These are phyloP conservation scores for Dactylellina cionopaga DNA, from an alignment of 2,329 filamentous ascomycete species.

Conservation along the genomic window DNA sequence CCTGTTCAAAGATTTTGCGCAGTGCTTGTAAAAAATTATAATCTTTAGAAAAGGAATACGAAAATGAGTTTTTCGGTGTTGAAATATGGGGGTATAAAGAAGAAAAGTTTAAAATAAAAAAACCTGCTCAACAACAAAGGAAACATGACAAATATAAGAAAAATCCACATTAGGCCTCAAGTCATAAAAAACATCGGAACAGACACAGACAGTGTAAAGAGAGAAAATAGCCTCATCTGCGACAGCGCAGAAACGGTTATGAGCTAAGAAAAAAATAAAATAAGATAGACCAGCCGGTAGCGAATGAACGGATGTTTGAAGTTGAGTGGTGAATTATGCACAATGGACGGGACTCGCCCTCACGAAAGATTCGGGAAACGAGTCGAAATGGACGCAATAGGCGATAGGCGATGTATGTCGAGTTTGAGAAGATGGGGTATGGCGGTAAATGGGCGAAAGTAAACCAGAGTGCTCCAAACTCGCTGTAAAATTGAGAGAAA, in stretches of 20 bases:
- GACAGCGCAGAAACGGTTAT: conserved; percentile 9
- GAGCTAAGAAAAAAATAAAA: conserved; percentile 18
- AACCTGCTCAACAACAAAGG: conserved; percentile 26
- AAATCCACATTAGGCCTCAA: conserved; percentile 50
- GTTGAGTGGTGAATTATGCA: conserved; percentile 23
- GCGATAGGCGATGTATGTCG: too few species aligned
- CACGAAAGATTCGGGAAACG: not conserved
- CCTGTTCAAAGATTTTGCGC: not conserved
- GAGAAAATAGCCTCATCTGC: conserved; percentile 7
- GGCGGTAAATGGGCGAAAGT: conserved; percentile 36
- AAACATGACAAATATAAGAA: conserved; percentile 14
- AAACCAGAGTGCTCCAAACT: conserved; percentile 48
- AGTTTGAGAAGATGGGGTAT: too few species aligned
- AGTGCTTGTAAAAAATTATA: too few species aligned
- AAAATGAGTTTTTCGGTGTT: conserved; percentile 1
- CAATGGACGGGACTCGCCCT: conserved; percentile 13
- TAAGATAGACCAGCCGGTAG: conserved; percentile 35
- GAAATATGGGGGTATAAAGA: conserved; percentile 13
- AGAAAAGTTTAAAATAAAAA: conserved; percentile 14
- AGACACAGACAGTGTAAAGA: conserved; percentile 25
- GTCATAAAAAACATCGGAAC: conserved; percentile 52
- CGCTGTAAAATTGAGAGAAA: conserved; percentile 22
- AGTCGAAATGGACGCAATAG: conserved; percentile 1
- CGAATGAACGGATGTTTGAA: conserved; percentile 15
- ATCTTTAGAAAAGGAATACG: not conserved